Evolutionary conservation across 495 filamentous ascomycete species (phyloP), one percentile per base, ranked within the genome.

Genomic region (Talaromyces liani): DNA sequence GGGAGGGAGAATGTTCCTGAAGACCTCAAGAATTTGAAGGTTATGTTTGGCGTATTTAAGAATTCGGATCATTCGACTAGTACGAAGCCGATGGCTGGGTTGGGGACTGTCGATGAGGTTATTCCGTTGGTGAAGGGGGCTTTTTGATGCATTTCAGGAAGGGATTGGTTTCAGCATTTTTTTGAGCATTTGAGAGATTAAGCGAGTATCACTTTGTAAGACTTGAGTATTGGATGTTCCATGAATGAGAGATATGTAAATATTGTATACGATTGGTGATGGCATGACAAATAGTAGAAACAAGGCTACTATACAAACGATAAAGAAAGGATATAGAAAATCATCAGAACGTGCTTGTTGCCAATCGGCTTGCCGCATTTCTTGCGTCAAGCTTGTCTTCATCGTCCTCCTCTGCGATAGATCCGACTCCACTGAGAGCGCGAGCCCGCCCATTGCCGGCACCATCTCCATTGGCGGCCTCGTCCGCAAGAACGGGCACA

Each of bases 341-440:
- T 70, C 22, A 56, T 56, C 53, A 97, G 74, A 97, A 98, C 18
- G 93, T 96, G 77, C 91, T 96, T 57, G 91, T 88, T 33, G 94
- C 94, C 76, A 99, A 80, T 69, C 94, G 85, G 73, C 89, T 95
- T 25, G 94, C 94, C 33, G 94, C 94, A 77, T 97, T 97, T 72
- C 88, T 85, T 20, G 94, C 94, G 80, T 99, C 94, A 59, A 98
- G 86, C 63, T 92, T 82, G 72, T 98, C 95, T 65, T 93, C 91
- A 72, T 98, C 94, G 63, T 92, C 91, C 68, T 97, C 93, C 72
- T 93, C 92, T 51, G 86, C 80, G 36, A 89, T 77, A 6, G 77
- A 76, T 14, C 69, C 77, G 12, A 86, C 85, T 25, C 86, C 81
- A 67, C 84, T 88, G 25, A 80, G 73, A 41, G 87, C 88, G 61